Percentiles rank a stretch among this genome's conserved stretches.
These are phyloP conservation scores for Fragilariopsis cylindrus DNA, from an alignment of 108 stramenopile species.

Conservation along the genomic window DNA sequence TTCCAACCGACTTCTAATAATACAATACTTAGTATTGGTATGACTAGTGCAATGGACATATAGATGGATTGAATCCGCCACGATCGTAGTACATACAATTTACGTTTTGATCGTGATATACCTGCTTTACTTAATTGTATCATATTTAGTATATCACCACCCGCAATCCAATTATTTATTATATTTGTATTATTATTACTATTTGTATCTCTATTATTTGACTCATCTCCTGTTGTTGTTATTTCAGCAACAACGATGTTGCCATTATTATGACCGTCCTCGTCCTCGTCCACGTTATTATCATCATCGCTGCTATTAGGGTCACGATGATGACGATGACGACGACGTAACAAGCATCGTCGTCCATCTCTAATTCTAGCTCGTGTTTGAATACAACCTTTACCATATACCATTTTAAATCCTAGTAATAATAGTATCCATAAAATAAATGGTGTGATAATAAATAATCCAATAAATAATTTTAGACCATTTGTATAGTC, in stretches of 20 bases:
- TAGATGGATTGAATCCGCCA: conserved; percentile 48
- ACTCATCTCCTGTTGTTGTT: not conserved
- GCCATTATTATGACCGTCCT: not conserved
- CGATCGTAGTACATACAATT: conserved; percentile 22
- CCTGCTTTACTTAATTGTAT: conserved; percentile 24
- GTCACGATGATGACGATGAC: not conserved
- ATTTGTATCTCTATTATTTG: not conserved
- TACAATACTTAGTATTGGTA: conserved; percentile 32
- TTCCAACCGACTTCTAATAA: conserved; percentile 31
- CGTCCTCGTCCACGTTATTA: not conserved
- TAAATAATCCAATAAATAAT: conserved; percentile 7
- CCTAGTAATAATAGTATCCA: not conserved
- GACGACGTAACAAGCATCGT: not conserved
- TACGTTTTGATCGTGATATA: conserved; percentile 28
- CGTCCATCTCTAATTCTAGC: no score
- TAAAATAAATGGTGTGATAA: not conserved
- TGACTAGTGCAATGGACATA: conserved; percentile 24
- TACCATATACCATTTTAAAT: not conserved
- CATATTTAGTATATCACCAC: conserved; percentile 44
- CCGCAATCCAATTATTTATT: conserved; percentile 14
- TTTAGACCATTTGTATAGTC: not conserved
- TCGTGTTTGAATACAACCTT: no score
- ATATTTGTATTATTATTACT: not conserved
- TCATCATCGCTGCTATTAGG: not conserved
- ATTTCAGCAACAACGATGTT: not conserved